Conservation (phyloP, 1,284 basidiomycete species). For the Tylopilus orsonianus region DNA sequence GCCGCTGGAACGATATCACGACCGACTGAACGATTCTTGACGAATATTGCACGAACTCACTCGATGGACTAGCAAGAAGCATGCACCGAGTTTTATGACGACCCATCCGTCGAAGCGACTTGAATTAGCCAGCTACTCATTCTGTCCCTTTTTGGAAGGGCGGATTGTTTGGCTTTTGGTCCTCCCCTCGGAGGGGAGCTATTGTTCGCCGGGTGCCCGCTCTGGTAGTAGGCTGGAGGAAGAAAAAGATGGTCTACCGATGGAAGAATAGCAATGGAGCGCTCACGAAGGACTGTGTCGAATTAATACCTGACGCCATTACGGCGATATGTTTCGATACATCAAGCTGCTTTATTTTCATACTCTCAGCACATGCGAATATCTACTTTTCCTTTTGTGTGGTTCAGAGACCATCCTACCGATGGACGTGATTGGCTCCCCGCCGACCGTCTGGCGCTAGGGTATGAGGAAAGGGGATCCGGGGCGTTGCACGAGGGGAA, state of each 20-base stretch:
- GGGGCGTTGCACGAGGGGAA: slow-evolving; percentile 4
- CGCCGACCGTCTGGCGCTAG: slow-evolving; percentile 16
- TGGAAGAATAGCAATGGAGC: slow-evolving; percentile 26
- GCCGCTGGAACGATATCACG: slow-evolving; percentile 41
- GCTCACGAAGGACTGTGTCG: slow-evolving; percentile 30
- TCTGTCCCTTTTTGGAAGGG: slow-evolving; percentile 12
- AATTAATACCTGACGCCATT: slow-evolving; percentile 24
- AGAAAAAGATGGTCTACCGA: slow-evolving; percentile 17
- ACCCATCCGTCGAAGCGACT: slow-evolving; percentile 16
- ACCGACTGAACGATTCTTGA: slow-evolving; percentile 47
- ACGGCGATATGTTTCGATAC: slow-evolving; percentile 25
- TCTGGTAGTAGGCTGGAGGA: slow-evolving; percentile 34
- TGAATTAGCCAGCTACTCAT: slow-evolving; percentile 13
- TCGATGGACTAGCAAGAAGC: slow-evolving; percentile 28
- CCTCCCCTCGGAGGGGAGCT: slow-evolving; percentile 26
- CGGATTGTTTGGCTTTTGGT: slow-evolving; percentile 10
- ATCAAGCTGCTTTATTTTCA: slow-evolving; percentile 27
- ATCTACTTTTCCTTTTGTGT: slow-evolving; percentile 11
- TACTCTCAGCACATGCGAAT: slow-evolving; percentile 21
- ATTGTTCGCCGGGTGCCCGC: slow-evolving; percentile 29
- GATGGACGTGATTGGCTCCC: slow-evolving; percentile 9
- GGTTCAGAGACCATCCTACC: slow-evolving; percentile 9
- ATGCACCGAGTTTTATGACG: slow-evolving; percentile 20
- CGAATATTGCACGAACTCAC: slow-evolving; percentile 39
- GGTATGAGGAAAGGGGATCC: slow-evolving; percentile 11